Base-by-base conservation (phyloP, 768 basidiomycete species). In the Termitomyces sp. region DNA sequence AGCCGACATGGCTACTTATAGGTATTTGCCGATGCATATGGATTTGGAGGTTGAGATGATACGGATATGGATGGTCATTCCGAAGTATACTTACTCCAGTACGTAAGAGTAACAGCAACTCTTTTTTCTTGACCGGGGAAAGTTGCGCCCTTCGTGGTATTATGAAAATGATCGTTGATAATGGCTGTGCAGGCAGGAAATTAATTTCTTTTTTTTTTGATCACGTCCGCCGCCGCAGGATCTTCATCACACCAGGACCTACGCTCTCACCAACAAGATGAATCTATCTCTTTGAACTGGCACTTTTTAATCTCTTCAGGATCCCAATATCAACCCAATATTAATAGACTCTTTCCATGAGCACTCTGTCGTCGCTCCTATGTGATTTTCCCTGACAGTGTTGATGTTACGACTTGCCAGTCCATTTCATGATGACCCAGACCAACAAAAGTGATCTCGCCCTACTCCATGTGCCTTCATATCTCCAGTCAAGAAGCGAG, bases 1-100 rank as follows among this genome's bases (percentile, higher is more conserved):
- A 57, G 55, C 45, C 59, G 37, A 57, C 47, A 50, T 50, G 54
- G 59, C 61, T 69, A 67, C 67, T 70, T 72, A 72, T 72, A 70
- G 61, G 41, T 58, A 64, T 61, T 66, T 67, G 64, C 70, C 67
- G 68, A 62, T 52, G 67, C 61, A 56, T 63, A 46, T 21, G n/a
- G n/a, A 60, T 63, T 41, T 19, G 42, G 28, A 51, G 25, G 42
- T 42, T 59, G 55, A 44, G 27, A 46, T 44, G 11, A 28, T 44
- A 27, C 54, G 42, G 50, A 52, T 54, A 60, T 45, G 60, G 39
- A 52, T 58, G 57, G 57, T 65, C 58, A 54, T 59, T 63, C 60
- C 56, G 58, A 52, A 52, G 56, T 40, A 44, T 55, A 45, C 50
- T 51, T 55, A 45, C 50, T 51, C 52, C 47, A 55, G 58, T 46